These are phyloP conservation scores for Aureoboletus auriporus DNA, from an alignment of 768 basidiomycete genomes.

Conservation along the genomic window DNA sequence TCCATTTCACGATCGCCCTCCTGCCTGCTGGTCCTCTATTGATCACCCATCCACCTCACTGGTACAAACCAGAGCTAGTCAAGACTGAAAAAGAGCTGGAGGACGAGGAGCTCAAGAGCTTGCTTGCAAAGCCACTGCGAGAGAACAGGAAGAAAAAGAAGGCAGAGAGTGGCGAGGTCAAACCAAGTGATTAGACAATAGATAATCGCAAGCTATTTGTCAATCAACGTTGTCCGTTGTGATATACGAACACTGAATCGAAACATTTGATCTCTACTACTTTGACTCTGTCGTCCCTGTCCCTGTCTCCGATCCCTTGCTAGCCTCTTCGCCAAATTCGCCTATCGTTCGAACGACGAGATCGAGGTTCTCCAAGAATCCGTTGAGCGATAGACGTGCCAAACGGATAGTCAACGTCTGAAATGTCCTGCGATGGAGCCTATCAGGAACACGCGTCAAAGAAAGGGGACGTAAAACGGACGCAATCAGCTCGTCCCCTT, in stretches of 20 bases:
- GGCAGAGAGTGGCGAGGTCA: conserved; percentile 45
- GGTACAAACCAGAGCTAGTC: conserved; percentile 91
- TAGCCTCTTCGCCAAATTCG: conserved; percentile 72
- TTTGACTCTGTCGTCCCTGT: conserved; percentile 3
- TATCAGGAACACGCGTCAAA: conserved; percentile 3
- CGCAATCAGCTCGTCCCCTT: conserved; percentile 71
- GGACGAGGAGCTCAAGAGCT: conserved; percentile 80
- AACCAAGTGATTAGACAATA: conserved; percentile 22
- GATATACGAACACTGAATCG: conserved; percentile 12
- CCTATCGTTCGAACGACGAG: conserved; percentile 78
- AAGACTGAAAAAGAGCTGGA: conserved; percentile 87
- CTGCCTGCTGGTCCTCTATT: conserved; percentile 84
- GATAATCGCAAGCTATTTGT: conserved; percentile 14
- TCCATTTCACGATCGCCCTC: conserved; percentile 96
- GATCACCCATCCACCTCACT: conserved; percentile 82
- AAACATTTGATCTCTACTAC: conserved; percentile 7
- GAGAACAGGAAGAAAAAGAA: conserved; percentile 94
- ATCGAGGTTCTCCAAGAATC: conserved; percentile 87
- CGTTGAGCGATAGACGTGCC: conserved; percentile 80
- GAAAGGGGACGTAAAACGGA: conserved; percentile 37
- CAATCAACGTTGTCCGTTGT: conserved; percentile 1
- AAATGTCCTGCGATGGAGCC: conserved; percentile 48
- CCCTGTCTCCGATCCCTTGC: conserved; percentile 6
- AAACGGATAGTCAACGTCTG: conserved; percentile 78
- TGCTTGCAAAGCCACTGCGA: conserved; percentile 74